Conservation (phyloP, 106 monocot species). For the Dioscorea alata region DNA sequence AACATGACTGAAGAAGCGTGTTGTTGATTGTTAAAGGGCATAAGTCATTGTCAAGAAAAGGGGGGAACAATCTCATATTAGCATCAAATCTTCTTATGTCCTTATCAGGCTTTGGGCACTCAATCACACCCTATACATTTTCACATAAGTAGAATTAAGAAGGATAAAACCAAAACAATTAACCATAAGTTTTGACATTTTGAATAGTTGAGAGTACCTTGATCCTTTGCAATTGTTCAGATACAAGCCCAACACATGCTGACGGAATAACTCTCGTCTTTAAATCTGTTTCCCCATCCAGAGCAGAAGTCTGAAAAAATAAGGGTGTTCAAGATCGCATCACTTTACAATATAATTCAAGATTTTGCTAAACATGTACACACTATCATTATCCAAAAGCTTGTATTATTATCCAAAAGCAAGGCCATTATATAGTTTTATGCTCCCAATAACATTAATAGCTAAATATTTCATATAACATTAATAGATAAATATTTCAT, state of each 20-base stretch:
- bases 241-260: slow-evolving; percentile 51
- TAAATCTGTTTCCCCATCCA: slow-evolving; percentile 98
- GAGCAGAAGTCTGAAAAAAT: slow-evolving; percentile 73
- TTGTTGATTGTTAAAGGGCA: slow-evolving; percentile 90
- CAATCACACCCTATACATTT: slow-evolving; percentile 74
- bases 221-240: slow-evolving; percentile 67
- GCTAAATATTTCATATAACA: too few relatives aligned
- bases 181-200: neutral
- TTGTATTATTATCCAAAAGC: too few relatives aligned
- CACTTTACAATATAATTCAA: too few relatives aligned
- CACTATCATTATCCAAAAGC: too few relatives aligned
- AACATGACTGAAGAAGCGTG: slow-evolving; percentile 88
- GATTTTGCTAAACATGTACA: too few relatives aligned
- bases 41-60: slow-evolving; percentile 85
- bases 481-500: too few relatives aligned
- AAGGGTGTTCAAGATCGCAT: too few relatives aligned
- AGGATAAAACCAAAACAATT: neutral
- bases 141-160: slow-evolving; percentile 1
- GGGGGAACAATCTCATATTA: slow-evolving; percentile 84
- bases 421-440: too few relatives aligned
- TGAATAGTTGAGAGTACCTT: slow-evolving; percentile 38
- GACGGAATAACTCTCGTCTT: slow-evolving; percentile 75
- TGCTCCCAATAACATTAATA: too few relatives aligned
- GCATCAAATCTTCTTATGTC: slow-evolving; percentile 97
- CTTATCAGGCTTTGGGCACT: slow-evolving; percentile 86